A percentile compares a stretch with the other conserved stretches of the same genome.
phyloP scores from a whole-genome alignment of 179 eudicot species.

The Pouteria campechiana region DNA sequence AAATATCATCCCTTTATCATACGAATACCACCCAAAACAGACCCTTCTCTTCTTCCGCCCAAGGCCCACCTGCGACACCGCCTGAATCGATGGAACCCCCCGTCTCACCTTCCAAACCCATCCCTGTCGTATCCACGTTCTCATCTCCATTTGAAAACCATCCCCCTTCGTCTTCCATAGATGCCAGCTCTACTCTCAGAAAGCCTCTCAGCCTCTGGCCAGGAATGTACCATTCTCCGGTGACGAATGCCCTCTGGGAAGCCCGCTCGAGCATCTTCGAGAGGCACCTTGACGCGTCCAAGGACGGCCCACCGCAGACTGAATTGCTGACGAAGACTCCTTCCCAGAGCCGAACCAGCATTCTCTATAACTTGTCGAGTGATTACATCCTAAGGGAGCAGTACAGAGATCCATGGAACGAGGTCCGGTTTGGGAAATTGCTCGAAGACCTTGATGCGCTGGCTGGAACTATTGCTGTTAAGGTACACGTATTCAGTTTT shows the following conservation, averaged over 20 bases:
- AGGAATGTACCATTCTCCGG: slow-evolving; percentile 98
- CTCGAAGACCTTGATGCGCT: slow-evolving; percentile 99
- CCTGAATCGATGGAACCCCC: slow-evolving; percentile 25
- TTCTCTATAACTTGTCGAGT: slow-evolving; percentile 64
- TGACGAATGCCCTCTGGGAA: slow-evolving; percentile 93
- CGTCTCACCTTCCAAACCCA: slow-evolving; percentile 29
- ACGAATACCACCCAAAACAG: too few relatives aligned
- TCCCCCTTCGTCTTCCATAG: slow-evolving; percentile 10
- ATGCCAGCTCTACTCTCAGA: slow-evolving; percentile 15
- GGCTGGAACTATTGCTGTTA: slow-evolving; percentile 93
- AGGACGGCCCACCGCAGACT: slow-evolving; percentile 79
- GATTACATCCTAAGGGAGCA: slow-evolving; percentile 86
- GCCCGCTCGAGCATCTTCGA: slow-evolving; percentile 65
- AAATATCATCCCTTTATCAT: too few relatives aligned
- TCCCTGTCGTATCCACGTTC: slow-evolving; percentile 50
- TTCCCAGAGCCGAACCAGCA: slow-evolving; percentile 48
- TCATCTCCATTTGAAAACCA: slow-evolving; percentile 23
- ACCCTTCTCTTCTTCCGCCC: too few relatives aligned
- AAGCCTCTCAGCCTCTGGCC: slow-evolving; percentile 85
- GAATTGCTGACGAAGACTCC: slow-evolving; percentile 62
- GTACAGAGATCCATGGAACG: slow-evolving; percentile 93
- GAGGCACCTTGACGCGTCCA: slow-evolving; percentile 51
- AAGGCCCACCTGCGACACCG: background rate
- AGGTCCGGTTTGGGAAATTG: slow-evolving; percentile 88
- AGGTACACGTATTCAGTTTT: slow-evolving; percentile 22